Conservation (phyloP, 108 stramenopile genomes). For the Craspedostauros australis region DNA sequence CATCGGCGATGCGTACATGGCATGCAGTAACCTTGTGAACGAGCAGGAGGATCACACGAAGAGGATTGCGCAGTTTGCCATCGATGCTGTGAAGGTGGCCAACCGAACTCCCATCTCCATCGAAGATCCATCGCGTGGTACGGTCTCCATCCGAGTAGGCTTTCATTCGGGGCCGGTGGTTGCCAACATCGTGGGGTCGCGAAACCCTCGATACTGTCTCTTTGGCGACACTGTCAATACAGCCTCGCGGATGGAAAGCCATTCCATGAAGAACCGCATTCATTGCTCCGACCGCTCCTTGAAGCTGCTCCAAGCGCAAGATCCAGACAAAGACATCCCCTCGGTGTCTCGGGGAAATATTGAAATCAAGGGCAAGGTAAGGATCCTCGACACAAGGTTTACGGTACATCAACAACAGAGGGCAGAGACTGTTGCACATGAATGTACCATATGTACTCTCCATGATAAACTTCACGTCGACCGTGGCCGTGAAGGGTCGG, state of each 20-base stretch:
- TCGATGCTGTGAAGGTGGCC: slow-evolving; percentile 43
- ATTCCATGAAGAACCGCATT: slow-evolving; percentile 23
- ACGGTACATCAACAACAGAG: too few species aligned
- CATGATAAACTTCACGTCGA: too few species aligned
- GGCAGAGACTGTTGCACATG: too few species aligned
- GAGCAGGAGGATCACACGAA: slow-evolving; percentile 51
- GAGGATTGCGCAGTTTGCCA: slow-evolving; percentile 57
- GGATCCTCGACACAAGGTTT: too few species aligned
- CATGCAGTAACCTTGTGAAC: slow-evolving; percentile 49
- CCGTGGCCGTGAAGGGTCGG: too few species aligned
- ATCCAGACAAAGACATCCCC: slow-evolving; percentile 31
- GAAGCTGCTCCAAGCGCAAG: slow-evolving; percentile 30
- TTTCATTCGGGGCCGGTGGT: slow-evolving; percentile 49
- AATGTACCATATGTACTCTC: too few species aligned
- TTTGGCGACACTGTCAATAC: slow-evolving; percentile 55
- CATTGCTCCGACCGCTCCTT: slow-evolving; percentile 52
- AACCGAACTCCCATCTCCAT: slow-evolving; percentile 23
- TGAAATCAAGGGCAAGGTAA: slow-evolving; percentile 37
- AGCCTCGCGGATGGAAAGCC: slow-evolving; percentile 50
- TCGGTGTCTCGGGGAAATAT: slow-evolving; percentile 22
- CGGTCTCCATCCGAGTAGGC: slow-evolving; percentile 48
- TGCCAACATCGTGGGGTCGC: slow-evolving; percentile 38
- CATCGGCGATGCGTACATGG: slow-evolving; percentile 52
- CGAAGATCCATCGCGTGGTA: slow-evolving; percentile 22
- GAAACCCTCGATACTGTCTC: slow-evolving; percentile 43